Percentiles rank a stretch among this genome's conserved stretches.
Conservation (phyloP, 345 rosid genomes). For the Mercurialis annua region DNA sequence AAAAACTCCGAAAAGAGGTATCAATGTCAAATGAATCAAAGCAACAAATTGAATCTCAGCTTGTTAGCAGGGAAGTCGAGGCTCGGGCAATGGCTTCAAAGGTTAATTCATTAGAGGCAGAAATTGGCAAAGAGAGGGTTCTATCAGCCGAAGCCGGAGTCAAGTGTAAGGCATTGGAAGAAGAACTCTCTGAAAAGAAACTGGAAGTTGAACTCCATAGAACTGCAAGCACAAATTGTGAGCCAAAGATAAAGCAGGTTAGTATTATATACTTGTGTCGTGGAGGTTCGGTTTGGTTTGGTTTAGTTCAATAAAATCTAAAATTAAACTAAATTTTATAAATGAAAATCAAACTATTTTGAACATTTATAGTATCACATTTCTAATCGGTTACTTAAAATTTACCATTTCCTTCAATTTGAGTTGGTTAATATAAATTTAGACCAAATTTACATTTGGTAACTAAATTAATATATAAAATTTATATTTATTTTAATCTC, state of each 20-base stretch:
- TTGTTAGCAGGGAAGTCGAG: constrained; percentile 47
- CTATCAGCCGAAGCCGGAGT: constrained; percentile 37
- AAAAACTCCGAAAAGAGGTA: constrained; percentile 49
- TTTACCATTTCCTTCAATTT: too few relatives aligned
- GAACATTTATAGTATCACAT: too few relatives aligned
- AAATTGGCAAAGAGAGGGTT: constrained; percentile 53
- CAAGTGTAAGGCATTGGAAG: constrained; percentile 65
- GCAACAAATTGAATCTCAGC: constrained; percentile 52
- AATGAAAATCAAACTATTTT: too few relatives aligned
- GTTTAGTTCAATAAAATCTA: too few relatives aligned
- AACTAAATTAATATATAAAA: too few relatives aligned
- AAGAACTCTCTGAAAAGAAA: constrained; percentile 51
- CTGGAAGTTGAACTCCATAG: constrained; percentile 48
- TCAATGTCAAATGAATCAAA: constrained; percentile 41
- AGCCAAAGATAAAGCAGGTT: constrained; percentile 84
- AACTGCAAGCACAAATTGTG: constrained; percentile 31
- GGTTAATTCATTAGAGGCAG: constrained; percentile 54
- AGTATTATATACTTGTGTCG: not conserved
- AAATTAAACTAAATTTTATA: too few relatives aligned
- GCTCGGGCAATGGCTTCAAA: constrained; percentile 41
- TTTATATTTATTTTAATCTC: too few relatives aligned
- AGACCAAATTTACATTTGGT: too few relatives aligned
- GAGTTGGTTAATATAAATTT: too few relatives aligned
- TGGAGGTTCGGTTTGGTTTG: too few relatives aligned
- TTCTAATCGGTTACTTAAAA: too few relatives aligned